A percentile compares a stretch with the other conserved stretches of the same genome.
phyloP scores from a whole-genome alignment of 495 filamentous ascomycete species.

The Lophiotrema nucula region DNA sequence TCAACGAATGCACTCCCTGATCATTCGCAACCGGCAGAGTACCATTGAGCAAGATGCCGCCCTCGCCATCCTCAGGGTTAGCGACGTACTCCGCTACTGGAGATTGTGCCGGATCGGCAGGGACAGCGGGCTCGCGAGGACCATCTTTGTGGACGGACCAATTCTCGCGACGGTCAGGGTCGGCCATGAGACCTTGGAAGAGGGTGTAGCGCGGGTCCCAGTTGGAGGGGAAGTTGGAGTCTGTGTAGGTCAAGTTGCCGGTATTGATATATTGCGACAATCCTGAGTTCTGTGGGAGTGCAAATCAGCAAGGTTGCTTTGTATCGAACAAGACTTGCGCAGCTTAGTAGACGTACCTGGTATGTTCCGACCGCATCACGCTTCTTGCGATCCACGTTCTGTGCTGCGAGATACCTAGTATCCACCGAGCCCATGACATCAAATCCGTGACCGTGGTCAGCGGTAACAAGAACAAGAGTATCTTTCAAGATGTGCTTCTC shows the following conservation, averaged over 20 bases:
- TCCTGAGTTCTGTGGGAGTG: conserved; percentile 62
- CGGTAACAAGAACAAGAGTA: conserved; percentile 68
- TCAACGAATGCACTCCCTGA: conserved; percentile 70
- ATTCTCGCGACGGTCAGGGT: conserved; percentile 66
- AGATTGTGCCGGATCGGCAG: conserved; percentile 39
- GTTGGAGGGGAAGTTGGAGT: conserved; percentile 68
- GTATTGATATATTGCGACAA: conserved; percentile 63
- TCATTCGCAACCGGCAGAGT: conserved; percentile 57
- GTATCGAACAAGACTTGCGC: too few species aligned
- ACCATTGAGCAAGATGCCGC: conserved; percentile 66
- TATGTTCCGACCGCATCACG: conserved; percentile 67
- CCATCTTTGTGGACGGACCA: conserved; percentile 52
- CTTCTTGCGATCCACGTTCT: conserved; percentile 61
- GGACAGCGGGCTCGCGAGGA: conserved; percentile 57
- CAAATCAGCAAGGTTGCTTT: too few species aligned
- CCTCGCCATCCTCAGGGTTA: conserved; percentile 60
- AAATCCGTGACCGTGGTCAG: conserved; percentile 77
- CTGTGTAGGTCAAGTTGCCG: conserved; percentile 51
- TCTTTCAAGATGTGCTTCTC: conserved; percentile 57
- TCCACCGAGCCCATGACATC: conserved; percentile 59
- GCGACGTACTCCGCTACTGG: conserved; percentile 58
- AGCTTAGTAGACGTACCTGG: too few species aligned
- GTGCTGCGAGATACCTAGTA: conserved; percentile 59
- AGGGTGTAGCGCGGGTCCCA: conserved; percentile 77
- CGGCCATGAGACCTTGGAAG: conserved; percentile 60